These are phyloP conservation scores for Phytophthora melonis DNA, from an alignment of 352 stramenopile species.

Conservation along the genomic window DNA sequence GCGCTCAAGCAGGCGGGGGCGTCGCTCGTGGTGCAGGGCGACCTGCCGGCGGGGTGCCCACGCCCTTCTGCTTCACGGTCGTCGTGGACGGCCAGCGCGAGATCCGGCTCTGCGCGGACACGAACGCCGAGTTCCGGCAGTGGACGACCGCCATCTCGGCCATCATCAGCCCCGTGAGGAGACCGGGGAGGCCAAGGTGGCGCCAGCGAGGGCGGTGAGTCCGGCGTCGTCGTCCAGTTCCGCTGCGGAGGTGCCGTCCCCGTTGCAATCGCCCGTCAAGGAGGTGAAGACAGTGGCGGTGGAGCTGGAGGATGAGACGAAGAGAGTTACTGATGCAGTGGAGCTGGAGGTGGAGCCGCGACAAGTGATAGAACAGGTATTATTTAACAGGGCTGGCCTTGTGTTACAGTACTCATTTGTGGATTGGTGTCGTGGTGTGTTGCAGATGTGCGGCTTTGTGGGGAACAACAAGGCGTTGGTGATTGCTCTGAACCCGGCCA, in stretches of 20 bases:
- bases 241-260: conserved; percentile 8
- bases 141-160: conserved; percentile 81
- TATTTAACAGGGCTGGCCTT: background rate
- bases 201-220: conserved; percentile 16
- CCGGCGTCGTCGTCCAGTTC: conserved; percentile 11
- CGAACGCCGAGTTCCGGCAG: conserved; percentile 74
- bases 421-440: background rate
- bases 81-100: conserved; percentile 44
- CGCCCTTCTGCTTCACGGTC: conserved; percentile 84
- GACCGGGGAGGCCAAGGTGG: conserved; percentile 8
- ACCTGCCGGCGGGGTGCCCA: conserved; percentile 72
- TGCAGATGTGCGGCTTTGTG: conserved; percentile 26
- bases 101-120: conserved; percentile 73
- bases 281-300: conserved; percentile 21
- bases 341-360: background rate
- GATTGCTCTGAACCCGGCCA: conserved; percentile 51
- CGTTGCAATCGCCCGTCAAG: conserved; percentile 11
- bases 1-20: conserved; percentile 54
- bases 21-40: conserved; percentile 76
- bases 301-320: conserved; percentile 5
- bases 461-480: conserved; percentile 42
- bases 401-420: too few relatives aligned
- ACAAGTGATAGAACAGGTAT: background rate
- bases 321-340: background rate
- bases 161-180: conserved; percentile 60